phyloP scores from a whole-genome alignment of 768 basidiomycete species.

The Neoboletus brunneissimus region DNA sequence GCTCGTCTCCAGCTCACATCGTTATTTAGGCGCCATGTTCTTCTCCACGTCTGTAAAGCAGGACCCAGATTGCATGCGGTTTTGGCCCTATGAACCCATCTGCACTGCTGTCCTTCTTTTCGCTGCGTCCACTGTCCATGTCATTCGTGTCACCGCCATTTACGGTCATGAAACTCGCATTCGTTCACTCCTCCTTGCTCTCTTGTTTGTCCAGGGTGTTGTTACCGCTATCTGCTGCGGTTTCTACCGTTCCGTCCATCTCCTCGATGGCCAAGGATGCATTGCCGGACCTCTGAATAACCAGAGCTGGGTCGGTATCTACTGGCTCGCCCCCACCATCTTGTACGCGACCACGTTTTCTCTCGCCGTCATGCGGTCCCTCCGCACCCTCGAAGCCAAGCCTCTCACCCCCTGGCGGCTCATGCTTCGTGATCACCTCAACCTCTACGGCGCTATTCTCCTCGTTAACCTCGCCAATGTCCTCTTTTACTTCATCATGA shows the following conservation, averaged over 20 bases:
- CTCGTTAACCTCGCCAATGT: slow-evolving; percentile 80
- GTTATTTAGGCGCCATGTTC: slow-evolving; percentile 66
- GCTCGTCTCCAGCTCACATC: neutral
- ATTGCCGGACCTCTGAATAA: slow-evolving; percentile 77
- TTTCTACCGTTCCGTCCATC: slow-evolving; percentile 80
- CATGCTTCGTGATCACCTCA: slow-evolving; percentile 87
- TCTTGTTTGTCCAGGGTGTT: slow-evolving; percentile 67
- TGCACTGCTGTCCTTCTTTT: slow-evolving; percentile 73
- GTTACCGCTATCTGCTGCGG: slow-evolving; percentile 72
- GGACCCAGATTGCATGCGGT: slow-evolving; percentile 53
- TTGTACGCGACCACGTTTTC: slow-evolving; percentile 44
- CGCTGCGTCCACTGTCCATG: slow-evolving; percentile 71
- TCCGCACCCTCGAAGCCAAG: slow-evolving; percentile 37
- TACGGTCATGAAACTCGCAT: slow-evolving; percentile 58
- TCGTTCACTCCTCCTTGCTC: slow-evolving; percentile 51
- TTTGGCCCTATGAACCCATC: slow-evolving; percentile 86
- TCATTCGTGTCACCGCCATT: slow-evolving; percentile 76
- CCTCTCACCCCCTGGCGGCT: slow-evolving; percentile 72
- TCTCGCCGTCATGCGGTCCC: slow-evolving; percentile 24
- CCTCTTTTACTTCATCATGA: slow-evolving; percentile 85
- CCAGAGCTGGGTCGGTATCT: slow-evolving; percentile 72
- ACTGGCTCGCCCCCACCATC: slow-evolving; percentile 77
- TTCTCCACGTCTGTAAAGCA: slow-evolving; percentile 72
- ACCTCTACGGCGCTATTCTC: slow-evolving; percentile 80
- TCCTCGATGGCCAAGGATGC: slow-evolving; percentile 74